phyloP scores from a whole-genome alignment of 1,284 basidiomycete species.

The Boletus mariae region DNA sequence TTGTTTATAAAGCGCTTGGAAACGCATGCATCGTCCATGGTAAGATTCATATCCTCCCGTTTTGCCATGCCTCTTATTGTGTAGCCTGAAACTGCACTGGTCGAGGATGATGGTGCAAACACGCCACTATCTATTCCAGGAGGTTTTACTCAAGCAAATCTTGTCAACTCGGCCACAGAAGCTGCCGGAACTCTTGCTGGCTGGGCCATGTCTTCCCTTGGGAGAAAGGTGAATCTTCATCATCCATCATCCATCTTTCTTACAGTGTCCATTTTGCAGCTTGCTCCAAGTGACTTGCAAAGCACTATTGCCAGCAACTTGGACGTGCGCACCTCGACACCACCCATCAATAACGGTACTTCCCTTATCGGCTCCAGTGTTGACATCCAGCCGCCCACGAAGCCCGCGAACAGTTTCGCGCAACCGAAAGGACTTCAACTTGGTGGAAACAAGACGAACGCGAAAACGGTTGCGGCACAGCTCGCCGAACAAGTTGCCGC shows the following conservation, averaged over 20 bases:
- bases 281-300: constrained; percentile 70
- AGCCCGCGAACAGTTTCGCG: constrained; percentile 12
- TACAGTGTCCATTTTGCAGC: constrained; percentile 35
- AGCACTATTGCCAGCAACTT: constrained; percentile 49
- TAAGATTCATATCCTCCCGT: constrained; percentile 30
- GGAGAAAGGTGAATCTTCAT: constrained; percentile 56
- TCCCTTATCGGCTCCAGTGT: constrained; percentile 11
- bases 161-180: constrained; percentile 84
- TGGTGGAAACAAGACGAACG: constrained; percentile 49
- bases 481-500: constrained; percentile 57
- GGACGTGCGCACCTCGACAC: constrained; percentile 40
- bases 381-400: constrained; percentile 13
- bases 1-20: constrained; percentile 85
- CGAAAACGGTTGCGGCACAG: constrained; percentile 44
- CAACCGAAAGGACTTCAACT: constrained; percentile 66
- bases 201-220: constrained; percentile 89
- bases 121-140: constrained; percentile 34
- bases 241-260: not conserved
- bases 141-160: constrained; percentile 44
- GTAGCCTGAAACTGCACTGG: constrained; percentile 66
- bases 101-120: constrained; percentile 37
- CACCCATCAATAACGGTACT: constrained; percentile 19
- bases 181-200: constrained; percentile 88
- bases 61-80: not conserved
- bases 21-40: constrained; percentile 75